Percentiles rank a stretch among this genome's conserved stretches.
phyloP scores from a whole-genome alignment of 768 basidiomycete genomes.

The Suillus subalutaceus region DNA sequence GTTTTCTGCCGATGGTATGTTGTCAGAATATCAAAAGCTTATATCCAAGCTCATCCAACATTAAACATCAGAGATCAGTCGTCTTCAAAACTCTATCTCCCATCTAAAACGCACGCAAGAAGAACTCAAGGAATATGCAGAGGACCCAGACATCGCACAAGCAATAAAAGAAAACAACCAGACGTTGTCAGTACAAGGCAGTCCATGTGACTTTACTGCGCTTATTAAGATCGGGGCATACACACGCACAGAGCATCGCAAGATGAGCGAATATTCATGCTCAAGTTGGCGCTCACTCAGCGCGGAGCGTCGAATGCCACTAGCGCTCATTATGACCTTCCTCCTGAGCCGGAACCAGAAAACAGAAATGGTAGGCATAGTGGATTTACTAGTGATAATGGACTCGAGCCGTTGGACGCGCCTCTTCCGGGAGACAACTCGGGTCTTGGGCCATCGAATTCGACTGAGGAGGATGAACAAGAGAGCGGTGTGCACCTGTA shows the following conservation, averaged over 20 bases:
- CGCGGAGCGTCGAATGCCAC: slow-evolving; percentile 44
- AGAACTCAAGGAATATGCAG: slow-evolving; percentile 49
- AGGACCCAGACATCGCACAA: slow-evolving; percentile 59
- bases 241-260: slow-evolving; percentile 64
- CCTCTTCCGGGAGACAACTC: neutral
- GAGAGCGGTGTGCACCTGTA: slow-evolving; percentile 3
- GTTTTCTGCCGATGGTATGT: slow-evolving; percentile 72
- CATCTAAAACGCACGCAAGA: slow-evolving; percentile 67
- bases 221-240: slow-evolving; percentile 11
- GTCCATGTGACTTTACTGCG: slow-evolving; percentile 11
- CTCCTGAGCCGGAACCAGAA: neutral
- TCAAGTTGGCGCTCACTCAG: slow-evolving; percentile 63
- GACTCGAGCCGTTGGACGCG: neutral
- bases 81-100: slow-evolving; percentile 70
- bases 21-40: slow-evolving; percentile 4
- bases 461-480: neutral
- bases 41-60: neutral
- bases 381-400: slow-evolving; percentile 6
- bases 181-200: slow-evolving; percentile 52
- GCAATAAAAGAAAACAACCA: slow-evolving; percentile 72
- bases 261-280: slow-evolving; percentile 72
- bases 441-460: neutral
- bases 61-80: slow-evolving; percentile 61
- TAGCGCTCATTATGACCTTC: slow-evolving; percentile 3
- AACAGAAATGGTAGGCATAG: slow-evolving; percentile 2